Conservation (phyloP, 148 eudicot species). For the Vaccinium myrtillus region DNA sequence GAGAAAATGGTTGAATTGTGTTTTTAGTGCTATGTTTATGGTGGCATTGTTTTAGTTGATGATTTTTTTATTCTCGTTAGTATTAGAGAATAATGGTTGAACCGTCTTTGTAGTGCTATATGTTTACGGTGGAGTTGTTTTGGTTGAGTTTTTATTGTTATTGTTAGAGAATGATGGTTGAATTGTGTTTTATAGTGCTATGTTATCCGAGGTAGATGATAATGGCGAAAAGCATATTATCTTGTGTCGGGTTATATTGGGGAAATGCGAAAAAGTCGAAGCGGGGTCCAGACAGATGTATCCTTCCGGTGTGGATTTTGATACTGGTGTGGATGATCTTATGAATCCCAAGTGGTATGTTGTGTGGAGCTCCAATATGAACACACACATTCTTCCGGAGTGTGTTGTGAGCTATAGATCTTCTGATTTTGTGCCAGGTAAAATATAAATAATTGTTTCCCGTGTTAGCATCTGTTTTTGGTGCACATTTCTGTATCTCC, state of each 20-base stretch:
- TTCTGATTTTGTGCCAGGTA: constrained; percentile 39
- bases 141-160: background rate
- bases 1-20: too few relatives aligned
- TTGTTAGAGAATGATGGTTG: background rate
- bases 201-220: constrained; percentile 46
- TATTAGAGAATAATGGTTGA: constrained; percentile 13
- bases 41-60: background rate
- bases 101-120: background rate
- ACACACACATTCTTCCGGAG: constrained; percentile 63
- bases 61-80: background rate
- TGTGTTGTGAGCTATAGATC: constrained; percentile 57
- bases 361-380: constrained; percentile 65
- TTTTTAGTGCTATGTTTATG: background rate
- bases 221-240: constrained; percentile 63
- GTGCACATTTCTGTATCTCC: background rate
- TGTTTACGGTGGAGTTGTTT: background rate
- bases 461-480: constrained; percentile 1
- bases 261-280: constrained; percentile 52
- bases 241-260: constrained; percentile 60
- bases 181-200: constrained; percentile 36
- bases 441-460: background rate
- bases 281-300: constrained; percentile 51
- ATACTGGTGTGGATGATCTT: constrained; percentile 63
- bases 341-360: constrained; percentile 54
- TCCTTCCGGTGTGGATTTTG: constrained; percentile 49